Evolutionary conservation across 2,329 filamentous ascomycete genomes (phyloP), one percentile per base, ranked within the genome.

Genomic region (Colletotrichum sidae): DNA sequence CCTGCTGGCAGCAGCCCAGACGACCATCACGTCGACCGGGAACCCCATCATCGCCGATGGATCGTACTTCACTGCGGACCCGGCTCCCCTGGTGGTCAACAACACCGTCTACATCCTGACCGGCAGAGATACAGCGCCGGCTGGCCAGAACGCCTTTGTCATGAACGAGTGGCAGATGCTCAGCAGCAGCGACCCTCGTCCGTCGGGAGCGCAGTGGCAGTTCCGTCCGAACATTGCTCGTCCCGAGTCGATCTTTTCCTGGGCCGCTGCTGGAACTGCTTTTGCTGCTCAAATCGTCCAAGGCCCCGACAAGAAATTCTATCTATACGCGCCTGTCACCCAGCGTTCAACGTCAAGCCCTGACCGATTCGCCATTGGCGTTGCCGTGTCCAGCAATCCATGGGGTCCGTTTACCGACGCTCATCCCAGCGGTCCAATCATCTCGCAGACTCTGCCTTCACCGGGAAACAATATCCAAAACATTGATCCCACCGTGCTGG

Each of bases 81-180:
- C 77, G 13, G 78, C 76, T 2, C 78, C 77, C 0, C 63, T 79
- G 15, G 75, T 79, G 4, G 71, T 77, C 38, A 73, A 75, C 53
- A 67, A 75, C 49, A 77, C 73, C 0, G 68, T 80, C 1, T 78
- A 79, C 46, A 77, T 80, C n/a, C 67, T 80, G 13, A 69, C 75
- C 0, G 76, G 77, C 13, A 72, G 75, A 6, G 77, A 79, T 25
- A 70, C 74, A 13, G 77, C 76, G 0, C 70, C 70, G 0, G 60
- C 70, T 2, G 61, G 57, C 11, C 70, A 70, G 6, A 79, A 77
- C 34, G 60, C 69, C n/a, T 79, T 78, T 54, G 66, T 71, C 56
- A 79, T 80, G 68, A 75, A 74, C 47, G 72, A 78, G 54, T 80
- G 77, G 77, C 70, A 77, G 49, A 67, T 79, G 11, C 74, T 77